Evolutionary conservation across 495 filamentous ascomycete species (phyloP).

Genomic region (Cladorrhinum samala): DNA sequence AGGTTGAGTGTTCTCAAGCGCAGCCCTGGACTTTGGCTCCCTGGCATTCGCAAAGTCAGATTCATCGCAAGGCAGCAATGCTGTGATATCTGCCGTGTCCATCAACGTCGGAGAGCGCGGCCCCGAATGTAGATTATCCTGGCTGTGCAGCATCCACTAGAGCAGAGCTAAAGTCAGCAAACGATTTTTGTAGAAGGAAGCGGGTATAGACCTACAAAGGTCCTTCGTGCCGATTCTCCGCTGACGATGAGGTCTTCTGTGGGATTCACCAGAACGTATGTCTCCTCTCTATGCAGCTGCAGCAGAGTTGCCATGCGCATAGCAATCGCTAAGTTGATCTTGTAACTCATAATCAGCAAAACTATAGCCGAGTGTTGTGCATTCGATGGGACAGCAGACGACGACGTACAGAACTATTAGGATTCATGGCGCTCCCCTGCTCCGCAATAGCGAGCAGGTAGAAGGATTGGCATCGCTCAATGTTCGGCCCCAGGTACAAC

Average conservation of each 20-base stretch:
- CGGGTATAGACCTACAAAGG: slow-evolving; percentile 31
- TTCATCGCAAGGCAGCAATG: slow-evolving; percentile 44
- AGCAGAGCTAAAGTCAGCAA: slow-evolving; percentile 3
- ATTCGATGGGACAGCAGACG: no score
- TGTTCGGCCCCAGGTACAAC: slow-evolving; percentile 40
- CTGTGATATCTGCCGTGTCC: slow-evolving; percentile 43
- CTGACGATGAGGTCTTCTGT: slow-evolving; percentile 34
- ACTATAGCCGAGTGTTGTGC: neutral
- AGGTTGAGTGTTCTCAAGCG: slow-evolving; percentile 43
- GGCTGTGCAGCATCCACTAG: slow-evolving; percentile 48
- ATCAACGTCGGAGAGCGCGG: slow-evolving; percentile 41
- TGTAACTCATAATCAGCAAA: slow-evolving; percentile 18
- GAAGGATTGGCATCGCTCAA: slow-evolving; percentile 48
- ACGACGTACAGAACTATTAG: slow-evolving; percentile 39
- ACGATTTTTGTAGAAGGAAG: neutral
- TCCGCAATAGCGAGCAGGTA: slow-evolving; percentile 48
- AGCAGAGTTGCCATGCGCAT: slow-evolving; percentile 47
- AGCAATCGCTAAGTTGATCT: slow-evolving; percentile 48
- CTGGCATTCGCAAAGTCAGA: slow-evolving; percentile 38
- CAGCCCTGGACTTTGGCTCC: slow-evolving; percentile 41
- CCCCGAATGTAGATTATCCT: slow-evolving; percentile 46
- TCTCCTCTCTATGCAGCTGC: slow-evolving; percentile 47
- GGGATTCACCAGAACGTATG: slow-evolving; percentile 33
- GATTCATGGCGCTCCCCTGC: slow-evolving; percentile 43
- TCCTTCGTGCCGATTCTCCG: slow-evolving; percentile 42